phyloP scores from a whole-genome alignment of 108 stramenopile species.

The Ochromonas danica region DNA sequence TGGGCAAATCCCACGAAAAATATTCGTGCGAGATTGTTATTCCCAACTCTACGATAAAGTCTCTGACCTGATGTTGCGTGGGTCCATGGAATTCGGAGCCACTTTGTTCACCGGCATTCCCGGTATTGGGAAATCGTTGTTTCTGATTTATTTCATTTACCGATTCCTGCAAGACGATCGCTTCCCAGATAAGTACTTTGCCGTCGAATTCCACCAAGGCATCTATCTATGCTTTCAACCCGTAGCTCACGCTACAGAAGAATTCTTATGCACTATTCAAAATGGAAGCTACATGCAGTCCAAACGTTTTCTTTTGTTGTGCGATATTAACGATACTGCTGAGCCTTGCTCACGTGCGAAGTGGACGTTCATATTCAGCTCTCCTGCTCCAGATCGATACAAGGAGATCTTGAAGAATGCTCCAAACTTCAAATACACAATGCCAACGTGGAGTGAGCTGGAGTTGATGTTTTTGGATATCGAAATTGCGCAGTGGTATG shows the following conservation, averaged over 20 bases:
- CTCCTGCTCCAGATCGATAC: background rate
- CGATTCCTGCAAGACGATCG: background rate
- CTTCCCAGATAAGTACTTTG: background rate
- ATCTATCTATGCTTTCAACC: background rate
- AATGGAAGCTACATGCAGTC: background rate
- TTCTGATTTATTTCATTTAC: background rate
- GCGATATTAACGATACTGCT: background rate
- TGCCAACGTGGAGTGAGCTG: background rate
- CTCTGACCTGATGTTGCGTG: background rate
- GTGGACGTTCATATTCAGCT: slow-evolving; percentile 5
- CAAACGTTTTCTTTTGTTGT: background rate
- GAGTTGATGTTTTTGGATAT: background rate
- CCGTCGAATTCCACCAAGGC: background rate
- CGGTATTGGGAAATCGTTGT: no score
- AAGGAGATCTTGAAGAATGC: background rate
- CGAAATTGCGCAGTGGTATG: background rate
- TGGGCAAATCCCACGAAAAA: background rate
- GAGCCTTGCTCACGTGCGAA: background rate
- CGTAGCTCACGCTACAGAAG: background rate
- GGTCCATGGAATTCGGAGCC: background rate
- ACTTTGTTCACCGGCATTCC: slow-evolving; percentile 1
- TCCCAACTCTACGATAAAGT: background rate
- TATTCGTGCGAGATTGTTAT: background rate
- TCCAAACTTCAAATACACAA: background rate
- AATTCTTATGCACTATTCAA: background rate